Evolutionary conservation across 148 eudicot species (phyloP).

Genomic region (Silene conica): DNA sequence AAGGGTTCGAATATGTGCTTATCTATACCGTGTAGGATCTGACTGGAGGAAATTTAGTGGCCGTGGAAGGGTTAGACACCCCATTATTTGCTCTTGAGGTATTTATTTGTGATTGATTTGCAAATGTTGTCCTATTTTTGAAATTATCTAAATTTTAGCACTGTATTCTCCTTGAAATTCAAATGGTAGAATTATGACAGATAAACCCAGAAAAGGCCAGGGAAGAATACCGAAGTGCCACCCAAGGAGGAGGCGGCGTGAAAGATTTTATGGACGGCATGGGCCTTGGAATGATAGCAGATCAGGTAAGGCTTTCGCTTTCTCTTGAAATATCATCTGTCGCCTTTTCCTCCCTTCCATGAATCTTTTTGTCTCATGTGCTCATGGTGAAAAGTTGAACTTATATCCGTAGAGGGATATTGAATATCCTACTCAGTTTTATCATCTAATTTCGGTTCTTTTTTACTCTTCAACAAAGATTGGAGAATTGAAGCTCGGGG

Average conservation of each 20-base stretch:
- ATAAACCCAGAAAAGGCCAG: constrained; percentile 91
- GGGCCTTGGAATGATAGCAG: constrained; percentile 89
- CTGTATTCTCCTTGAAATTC: constrained; percentile 20
- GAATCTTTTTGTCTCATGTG: neutral
- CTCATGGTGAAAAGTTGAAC: neutral
- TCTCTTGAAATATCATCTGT: neutral
- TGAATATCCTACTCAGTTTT: neutral
- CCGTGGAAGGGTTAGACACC: constrained; percentile 76
- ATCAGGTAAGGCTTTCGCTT: constrained; percentile 50
- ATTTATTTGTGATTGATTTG: neutral
- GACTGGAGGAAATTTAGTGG: constrained; percentile 79
- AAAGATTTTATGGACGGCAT: constrained; percentile 97
- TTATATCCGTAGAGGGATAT: neutral
- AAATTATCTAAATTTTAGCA: too few species aligned
- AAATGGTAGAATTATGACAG: constrained; percentile 38
- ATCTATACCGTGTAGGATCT: constrained; percentile 54
- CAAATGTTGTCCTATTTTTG: neutral
- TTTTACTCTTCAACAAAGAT: constrained; percentile 34
- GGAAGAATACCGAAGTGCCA: constrained; percentile 79
- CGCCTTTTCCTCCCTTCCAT: neutral
- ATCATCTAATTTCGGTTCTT: neutral
- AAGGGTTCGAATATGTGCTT: neutral
- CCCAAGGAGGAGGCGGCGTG: constrained; percentile 72
- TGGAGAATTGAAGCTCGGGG: constrained; percentile 91
- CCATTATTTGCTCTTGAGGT: constrained; percentile 97